A percentile compares a stretch with the other conserved stretches of the same genome.
Conservation (phyloP, 169 alveolate genomes). For the Plasmodium berghei region DNA sequence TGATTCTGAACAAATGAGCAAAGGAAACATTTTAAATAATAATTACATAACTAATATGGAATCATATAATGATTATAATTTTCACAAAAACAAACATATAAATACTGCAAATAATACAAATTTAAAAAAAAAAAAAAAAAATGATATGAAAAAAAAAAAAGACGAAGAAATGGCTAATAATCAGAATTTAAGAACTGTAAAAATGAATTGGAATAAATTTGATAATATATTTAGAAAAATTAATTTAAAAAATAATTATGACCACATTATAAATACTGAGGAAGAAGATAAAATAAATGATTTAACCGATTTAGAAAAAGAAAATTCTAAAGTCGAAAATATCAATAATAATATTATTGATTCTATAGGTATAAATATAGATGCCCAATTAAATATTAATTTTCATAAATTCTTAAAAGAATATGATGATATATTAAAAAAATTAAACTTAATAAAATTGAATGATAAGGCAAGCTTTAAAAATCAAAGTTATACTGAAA, state of each 20-base stretch:
- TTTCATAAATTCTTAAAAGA: constrained; percentile 31
- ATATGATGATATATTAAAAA: constrained; percentile 36
- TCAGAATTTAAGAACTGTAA: constrained; percentile 67
- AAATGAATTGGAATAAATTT: constrained; percentile 71
- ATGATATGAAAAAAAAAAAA: constrained; percentile 24
- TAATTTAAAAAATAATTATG: constrained; percentile 56
- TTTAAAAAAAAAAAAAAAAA: constrained; percentile 10
- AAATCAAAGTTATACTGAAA: constrained; percentile 28
- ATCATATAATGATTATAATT: no score
- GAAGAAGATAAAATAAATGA: neutral
- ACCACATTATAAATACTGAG: constrained; percentile 12
- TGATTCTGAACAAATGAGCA: no score
- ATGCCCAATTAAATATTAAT: constrained; percentile 23
- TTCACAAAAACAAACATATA: no score
- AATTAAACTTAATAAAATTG: constrained; percentile 26
- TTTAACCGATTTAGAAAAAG: constrained; percentile 26
- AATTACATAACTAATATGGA: no score
- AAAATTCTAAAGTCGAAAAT: constrained; percentile 17
- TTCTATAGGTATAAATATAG: neutral
- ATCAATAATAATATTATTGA: no score
- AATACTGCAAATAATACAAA: no score
- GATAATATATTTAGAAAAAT: constrained; percentile 66
- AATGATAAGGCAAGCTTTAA: constrained; percentile 48
- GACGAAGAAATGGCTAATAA: constrained; percentile 54
- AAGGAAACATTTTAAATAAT: no score